Percentiles rank a stretch among this genome's conserved stretches.
phyloP scores from a whole-genome alignment of 1,284 basidiomycete species.

The Melanopsichium pennsylvanicum region DNA sequence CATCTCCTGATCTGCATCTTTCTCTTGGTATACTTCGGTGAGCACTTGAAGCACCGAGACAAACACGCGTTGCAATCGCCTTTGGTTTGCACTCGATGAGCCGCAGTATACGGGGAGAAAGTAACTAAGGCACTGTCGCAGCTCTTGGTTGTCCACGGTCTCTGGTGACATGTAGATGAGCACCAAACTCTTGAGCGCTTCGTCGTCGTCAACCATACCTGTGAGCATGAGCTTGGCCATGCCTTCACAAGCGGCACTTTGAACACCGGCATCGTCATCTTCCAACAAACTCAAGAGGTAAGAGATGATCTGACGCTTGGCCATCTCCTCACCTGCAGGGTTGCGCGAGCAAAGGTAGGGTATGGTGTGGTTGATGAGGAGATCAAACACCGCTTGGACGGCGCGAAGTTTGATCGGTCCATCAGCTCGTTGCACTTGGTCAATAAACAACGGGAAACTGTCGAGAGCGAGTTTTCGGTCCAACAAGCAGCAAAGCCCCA shows the following conservation, averaged over 20 bases:
- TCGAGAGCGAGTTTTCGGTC: conserved; percentile 86
- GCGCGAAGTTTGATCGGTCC: conserved; percentile 81
- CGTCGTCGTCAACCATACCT: conserved; percentile 69
- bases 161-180: conserved; percentile 87
- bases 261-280: conserved; percentile 73
- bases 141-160: conserved; percentile 82
- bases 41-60: conserved; percentile 78
- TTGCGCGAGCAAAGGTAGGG: conserved; percentile 73
- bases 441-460: conserved; percentile 88
- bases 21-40: conserved; percentile 74
- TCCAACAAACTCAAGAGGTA: conserved; percentile 70
- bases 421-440: conserved; percentile 80
- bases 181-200: conserved; percentile 77
- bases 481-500: conserved; percentile 90
- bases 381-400: conserved; percentile 86
- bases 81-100: conserved; percentile 81
- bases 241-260: conserved; percentile 82
- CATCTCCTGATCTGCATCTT: conserved; percentile 81
- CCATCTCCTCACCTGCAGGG: conserved; percentile 47
- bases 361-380: conserved; percentile 86
- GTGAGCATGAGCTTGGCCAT: conserved; percentile 88
- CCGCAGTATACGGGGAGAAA: conserved; percentile 95
- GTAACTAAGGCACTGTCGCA: conserved; percentile 92
- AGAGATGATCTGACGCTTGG: conserved; percentile 54
- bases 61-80: conserved; percentile 80